Evolutionary conservation across 2,329 filamentous ascomycete genomes (phyloP).

Genomic region (Aspergillus eucalypticola): DNA sequence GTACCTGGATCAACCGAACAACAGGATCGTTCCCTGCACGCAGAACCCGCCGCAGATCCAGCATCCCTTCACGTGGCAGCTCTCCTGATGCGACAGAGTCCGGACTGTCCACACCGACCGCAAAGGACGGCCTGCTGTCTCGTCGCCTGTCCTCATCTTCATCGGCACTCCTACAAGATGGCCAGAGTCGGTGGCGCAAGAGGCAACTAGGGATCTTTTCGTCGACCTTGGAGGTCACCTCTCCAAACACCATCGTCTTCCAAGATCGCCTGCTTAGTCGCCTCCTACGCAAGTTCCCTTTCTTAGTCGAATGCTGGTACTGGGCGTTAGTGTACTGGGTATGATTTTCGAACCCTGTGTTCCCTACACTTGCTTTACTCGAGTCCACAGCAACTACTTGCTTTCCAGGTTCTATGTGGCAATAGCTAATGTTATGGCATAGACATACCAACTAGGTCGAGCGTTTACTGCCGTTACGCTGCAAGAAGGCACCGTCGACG

Average conservation of each 20-base stretch:
- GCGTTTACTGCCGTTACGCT: slow-evolving; percentile 71
- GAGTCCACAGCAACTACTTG: background rate
- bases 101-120: slow-evolving; percentile 39
- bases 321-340: slow-evolving; percentile 79
- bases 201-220: slow-evolving; percentile 51
- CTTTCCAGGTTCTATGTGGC: too few species aligned
- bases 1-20: slow-evolving; percentile 62
- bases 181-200: slow-evolving; percentile 53
- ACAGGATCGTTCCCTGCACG: slow-evolving; percentile 35
- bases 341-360: slow-evolving; percentile 32
- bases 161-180: slow-evolving; percentile 38
- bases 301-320: slow-evolving; percentile 74
- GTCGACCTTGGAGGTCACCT: slow-evolving; percentile 51
- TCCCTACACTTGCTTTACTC: background rate
- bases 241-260: slow-evolving; percentile 64
- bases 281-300: slow-evolving; percentile 67
- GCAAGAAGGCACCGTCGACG: slow-evolving; percentile 66
- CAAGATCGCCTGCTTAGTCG: slow-evolving; percentile 63
- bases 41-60: slow-evolving; percentile 24
- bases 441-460: slow-evolving; percentile 74
- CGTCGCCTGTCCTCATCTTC: slow-evolving; percentile 37
- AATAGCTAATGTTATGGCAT: slow-evolving; percentile 13
- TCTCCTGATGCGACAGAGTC: slow-evolving; percentile 46
- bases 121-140: slow-evolving; percentile 39
- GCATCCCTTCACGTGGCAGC: slow-evolving; percentile 19